phyloP scores from a whole-genome alignment of 2,329 filamentous ascomycete species.

The Purpureocillium lavendulum region DNA sequence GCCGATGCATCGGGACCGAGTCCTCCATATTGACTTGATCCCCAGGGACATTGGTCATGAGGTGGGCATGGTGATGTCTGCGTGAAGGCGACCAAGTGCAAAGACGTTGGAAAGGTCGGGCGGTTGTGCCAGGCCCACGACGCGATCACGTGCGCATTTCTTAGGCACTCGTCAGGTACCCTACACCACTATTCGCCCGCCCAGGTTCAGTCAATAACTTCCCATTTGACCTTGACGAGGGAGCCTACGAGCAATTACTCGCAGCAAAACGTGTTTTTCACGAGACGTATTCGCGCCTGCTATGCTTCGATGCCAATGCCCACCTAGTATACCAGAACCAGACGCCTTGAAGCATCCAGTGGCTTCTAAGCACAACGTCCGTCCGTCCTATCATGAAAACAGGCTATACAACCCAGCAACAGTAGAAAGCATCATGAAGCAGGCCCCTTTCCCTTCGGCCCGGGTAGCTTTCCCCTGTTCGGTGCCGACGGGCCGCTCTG shows the following conservation, averaged over 20 bases:
- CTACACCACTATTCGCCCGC: no score
- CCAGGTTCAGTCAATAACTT: no score
- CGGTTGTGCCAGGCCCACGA: background rate
- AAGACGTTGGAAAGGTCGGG: background rate
- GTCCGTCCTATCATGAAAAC: background rate
- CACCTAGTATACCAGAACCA: no score
- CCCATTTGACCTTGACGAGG: no score
- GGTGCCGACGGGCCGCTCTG: slow-evolving; percentile 39
- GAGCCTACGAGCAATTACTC: no score
- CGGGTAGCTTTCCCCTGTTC: slow-evolving; percentile 11
- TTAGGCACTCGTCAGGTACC: no score
- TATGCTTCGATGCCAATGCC: no score
- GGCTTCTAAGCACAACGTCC: background rate
- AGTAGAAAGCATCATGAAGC: background rate
- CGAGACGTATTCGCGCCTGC: no score
- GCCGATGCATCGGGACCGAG: slow-evolving; percentile 24
- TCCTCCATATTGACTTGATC: slow-evolving; percentile 34
- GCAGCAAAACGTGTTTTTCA: no score
- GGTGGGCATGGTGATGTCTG: slow-evolving; percentile 22
- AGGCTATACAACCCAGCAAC: background rate
- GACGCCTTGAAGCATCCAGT: no score
- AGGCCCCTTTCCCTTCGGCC: background rate
- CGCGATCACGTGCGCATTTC: background rate
- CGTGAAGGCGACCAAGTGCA: background rate
- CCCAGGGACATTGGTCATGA: slow-evolving; percentile 38